Evolutionary conservation across 1,139 yeast species (phyloP).

Genomic region (Geotrichum candidum): DNA sequence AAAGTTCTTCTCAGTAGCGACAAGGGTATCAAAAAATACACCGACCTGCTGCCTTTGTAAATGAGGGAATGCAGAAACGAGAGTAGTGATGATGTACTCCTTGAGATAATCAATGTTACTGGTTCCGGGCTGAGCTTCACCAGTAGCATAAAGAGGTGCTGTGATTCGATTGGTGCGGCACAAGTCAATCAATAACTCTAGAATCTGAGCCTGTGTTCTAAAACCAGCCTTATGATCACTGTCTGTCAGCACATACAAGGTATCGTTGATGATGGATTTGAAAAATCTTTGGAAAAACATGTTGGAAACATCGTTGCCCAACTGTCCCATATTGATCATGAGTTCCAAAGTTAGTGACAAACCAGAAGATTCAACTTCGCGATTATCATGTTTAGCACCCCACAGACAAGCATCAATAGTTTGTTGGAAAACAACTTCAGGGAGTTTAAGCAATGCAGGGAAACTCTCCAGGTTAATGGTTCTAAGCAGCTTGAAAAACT

Average conservation of each 20-base stretch:
- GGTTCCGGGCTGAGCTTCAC: constrained; percentile 72
- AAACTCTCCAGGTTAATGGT: constrained; percentile 83
- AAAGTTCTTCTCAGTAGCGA: constrained; percentile 64
- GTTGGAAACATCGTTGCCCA: constrained; percentile 72
- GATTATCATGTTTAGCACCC: constrained; percentile 96
- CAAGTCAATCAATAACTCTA: constrained; percentile 76
- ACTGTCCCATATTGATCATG: constrained; percentile 71
- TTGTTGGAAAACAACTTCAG: constrained; percentile 87
- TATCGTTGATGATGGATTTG: constrained; percentile 83
- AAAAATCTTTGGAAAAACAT: constrained; percentile 86
- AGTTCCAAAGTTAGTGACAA: constrained; percentile 75
- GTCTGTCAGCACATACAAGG: constrained; percentile 89
- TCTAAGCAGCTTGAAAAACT: constrained; percentile 81
- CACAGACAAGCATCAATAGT: constrained; percentile 91
- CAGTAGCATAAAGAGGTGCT: constrained; percentile 66
- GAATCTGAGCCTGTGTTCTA: constrained; percentile 74
- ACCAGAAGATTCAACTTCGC: constrained; percentile 92
- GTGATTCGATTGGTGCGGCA: constrained; percentile 72
- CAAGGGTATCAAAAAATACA: constrained; percentile 70
- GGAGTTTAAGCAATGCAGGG: constrained; percentile 77
- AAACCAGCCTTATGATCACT: constrained; percentile 98
- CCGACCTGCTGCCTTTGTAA: constrained; percentile 76
- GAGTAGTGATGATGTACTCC: constrained; percentile 75
- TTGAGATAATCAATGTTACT: constrained; percentile 72
- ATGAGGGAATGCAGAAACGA: constrained; percentile 85